phyloP scores from a whole-genome alignment of 1,139 yeast genomes.

The Eremothecium sinecaudum region DNA sequence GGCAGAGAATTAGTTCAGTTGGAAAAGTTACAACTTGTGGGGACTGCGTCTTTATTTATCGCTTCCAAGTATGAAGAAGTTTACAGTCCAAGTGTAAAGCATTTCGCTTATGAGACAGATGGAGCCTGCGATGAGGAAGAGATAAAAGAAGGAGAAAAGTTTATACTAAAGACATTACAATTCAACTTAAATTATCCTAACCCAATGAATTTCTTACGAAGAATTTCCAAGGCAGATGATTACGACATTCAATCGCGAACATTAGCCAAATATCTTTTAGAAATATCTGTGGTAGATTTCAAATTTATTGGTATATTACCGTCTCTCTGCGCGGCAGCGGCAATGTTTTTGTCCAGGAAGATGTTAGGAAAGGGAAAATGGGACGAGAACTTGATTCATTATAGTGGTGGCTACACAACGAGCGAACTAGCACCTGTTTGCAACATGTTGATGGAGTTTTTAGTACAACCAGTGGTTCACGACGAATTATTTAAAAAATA shows the following conservation, averaged over 20 bases:
- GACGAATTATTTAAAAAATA: slow-evolving; percentile 92
- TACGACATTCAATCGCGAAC: slow-evolving; percentile 90
- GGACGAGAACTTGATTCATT: slow-evolving; percentile 78
- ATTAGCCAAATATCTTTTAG: slow-evolving; percentile 79
- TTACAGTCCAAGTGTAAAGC: slow-evolving; percentile 77
- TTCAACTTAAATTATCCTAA: slow-evolving; percentile 84
- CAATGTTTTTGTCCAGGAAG: slow-evolving; percentile 79
- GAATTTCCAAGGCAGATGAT: slow-evolving; percentile 91
- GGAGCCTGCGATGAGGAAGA: slow-evolving; percentile 71
- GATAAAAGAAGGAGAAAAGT: slow-evolving; percentile 79
- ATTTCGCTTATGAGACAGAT: slow-evolving; percentile 83
- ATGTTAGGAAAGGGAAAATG: slow-evolving; percentile 67
- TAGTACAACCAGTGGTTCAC: slow-evolving; percentile 77
- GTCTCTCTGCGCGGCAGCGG: slow-evolving; percentile 79
- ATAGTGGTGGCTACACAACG: slow-evolving; percentile 84
- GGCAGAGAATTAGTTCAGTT: slow-evolving; percentile 71
- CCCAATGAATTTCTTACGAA: slow-evolving; percentile 87
- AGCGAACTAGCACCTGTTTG: slow-evolving; percentile 63
- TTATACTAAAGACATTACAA: slow-evolving; percentile 62
- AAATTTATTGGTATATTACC: slow-evolving; percentile 72
- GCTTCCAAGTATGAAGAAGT: slow-evolving; percentile 97
- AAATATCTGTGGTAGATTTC: slow-evolving; percentile 73
- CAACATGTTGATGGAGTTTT: slow-evolving; percentile 65
- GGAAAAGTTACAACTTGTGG: slow-evolving; percentile 78
- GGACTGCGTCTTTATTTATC: slow-evolving; percentile 81